Percentiles rank a stretch among this genome's conserved stretches.
Evolutionary conservation across 148 eudicot species (phyloP).

Genomic region (Rhododendron kiyosumense): DNA sequence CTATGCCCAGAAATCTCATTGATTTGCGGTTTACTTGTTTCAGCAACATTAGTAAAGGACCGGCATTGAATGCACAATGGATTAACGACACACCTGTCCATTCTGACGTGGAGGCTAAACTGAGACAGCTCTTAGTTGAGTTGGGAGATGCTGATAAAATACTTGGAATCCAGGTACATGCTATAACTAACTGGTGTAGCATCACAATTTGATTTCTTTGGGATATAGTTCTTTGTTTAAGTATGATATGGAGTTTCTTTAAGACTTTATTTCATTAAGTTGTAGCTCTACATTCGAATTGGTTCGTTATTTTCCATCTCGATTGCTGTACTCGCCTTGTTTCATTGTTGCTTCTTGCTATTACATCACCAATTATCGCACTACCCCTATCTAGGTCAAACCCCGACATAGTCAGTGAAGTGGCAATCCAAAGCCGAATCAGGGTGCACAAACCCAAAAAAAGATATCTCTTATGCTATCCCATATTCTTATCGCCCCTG

Average conservation of each 20-base stretch:
- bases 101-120: slow-evolving; percentile 80
- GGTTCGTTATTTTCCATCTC: not conserved
- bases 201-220: not conserved
- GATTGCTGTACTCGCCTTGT: not conserved
- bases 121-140: slow-evolving; percentile 69
- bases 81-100: slow-evolving; percentile 63
- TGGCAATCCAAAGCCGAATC: not conserved
- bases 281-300: not conserved
- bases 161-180: slow-evolving; percentile 89
- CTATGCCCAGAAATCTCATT: slow-evolving; percentile 11
- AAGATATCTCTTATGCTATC: not conserved
- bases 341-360: not conserved
- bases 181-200: not conserved
- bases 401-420: not conserved
- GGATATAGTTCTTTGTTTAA: not conserved
- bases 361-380: not conserved
- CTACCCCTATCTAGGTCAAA: not conserved
- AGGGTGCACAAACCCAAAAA: not conserved
- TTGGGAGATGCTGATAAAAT: slow-evolving; percentile 77
- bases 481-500: not conserved
- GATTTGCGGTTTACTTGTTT: slow-evolving; percentile 15
- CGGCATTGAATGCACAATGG: slow-evolving; percentile 63
- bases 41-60: slow-evolving; percentile 76
- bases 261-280: not conserved
- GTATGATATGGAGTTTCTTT: not conserved